Conservation (phyloP, 169 alveolate species). For the Plasmodium vivax region DNA sequence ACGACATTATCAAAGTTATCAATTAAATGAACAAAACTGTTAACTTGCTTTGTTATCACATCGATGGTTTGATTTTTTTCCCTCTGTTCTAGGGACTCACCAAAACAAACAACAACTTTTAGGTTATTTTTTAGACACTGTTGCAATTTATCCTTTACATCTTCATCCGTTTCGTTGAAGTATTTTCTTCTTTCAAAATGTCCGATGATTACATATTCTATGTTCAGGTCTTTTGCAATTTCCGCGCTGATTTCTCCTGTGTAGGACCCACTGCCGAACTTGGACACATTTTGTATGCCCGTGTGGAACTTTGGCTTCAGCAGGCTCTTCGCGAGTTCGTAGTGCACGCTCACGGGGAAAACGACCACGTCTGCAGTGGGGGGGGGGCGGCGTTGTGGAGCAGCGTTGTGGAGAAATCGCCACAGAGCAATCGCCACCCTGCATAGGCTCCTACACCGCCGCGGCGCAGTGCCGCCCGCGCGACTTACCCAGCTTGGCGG, state of each 20-base stretch:
- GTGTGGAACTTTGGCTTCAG: slow-evolving; percentile 84
- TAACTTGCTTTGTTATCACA: slow-evolving; percentile 92
- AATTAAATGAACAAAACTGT: slow-evolving; percentile 83
- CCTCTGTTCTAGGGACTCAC: slow-evolving; percentile 96
- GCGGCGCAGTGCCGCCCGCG: neutral
- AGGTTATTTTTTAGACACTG: slow-evolving; percentile 88
- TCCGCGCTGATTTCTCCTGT: slow-evolving; percentile 98
- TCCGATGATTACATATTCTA: slow-evolving; percentile 96
- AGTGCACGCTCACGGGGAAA: slow-evolving; percentile 92
- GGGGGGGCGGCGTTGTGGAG: neutral
- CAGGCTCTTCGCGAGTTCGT: slow-evolving; percentile 84
- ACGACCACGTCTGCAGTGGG: slow-evolving; percentile 85
- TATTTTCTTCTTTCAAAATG: slow-evolving; percentile 98
- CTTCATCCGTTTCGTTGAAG: slow-evolving; percentile 95
- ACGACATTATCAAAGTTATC: slow-evolving; percentile 94
- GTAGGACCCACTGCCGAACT: slow-evolving; percentile 96
- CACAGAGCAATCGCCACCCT: neutral
- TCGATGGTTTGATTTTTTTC: slow-evolving; percentile 94
- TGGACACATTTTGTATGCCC: slow-evolving; percentile 94
- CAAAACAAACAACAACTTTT: slow-evolving; percentile 95
- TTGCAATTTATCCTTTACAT: slow-evolving; percentile 94
- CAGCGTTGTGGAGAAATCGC: neutral
- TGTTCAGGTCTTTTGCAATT: slow-evolving; percentile 92
- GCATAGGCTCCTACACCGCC: neutral
- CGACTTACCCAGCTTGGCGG: slow-evolving; percentile 74